Evolutionary conservation across 164 flowering plant species (phyloP).

Genomic region (Umbilicus rupestris): DNA sequence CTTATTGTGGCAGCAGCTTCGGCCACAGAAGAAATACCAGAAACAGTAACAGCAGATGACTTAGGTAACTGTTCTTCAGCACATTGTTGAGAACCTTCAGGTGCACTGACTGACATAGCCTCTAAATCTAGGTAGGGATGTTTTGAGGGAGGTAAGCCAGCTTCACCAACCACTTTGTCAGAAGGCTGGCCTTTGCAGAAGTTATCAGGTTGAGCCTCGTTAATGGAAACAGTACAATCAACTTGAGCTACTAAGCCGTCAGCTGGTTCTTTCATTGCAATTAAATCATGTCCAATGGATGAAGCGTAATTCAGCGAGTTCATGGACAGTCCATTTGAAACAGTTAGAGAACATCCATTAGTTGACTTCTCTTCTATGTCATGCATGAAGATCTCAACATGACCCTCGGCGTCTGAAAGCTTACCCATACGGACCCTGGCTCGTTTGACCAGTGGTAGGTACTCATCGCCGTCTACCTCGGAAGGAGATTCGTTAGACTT

Average conservation of each 20-base stretch:
- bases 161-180: constrained; percentile 47
- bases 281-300: background rate
- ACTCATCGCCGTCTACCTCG: constrained; percentile 82
- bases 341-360: constrained; percentile 11
- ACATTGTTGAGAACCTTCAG: constrained; percentile 38
- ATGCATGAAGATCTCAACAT: constrained; percentile 16
- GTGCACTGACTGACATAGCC: constrained; percentile 89
- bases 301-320: background rate
- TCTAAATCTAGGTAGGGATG: constrained; percentile 86
- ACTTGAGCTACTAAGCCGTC: background rate
- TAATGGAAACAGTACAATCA: background rate
- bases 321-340: background rate
- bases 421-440: constrained; percentile 93
- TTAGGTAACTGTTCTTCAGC: constrained; percentile 17
- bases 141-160: constrained; percentile 91
- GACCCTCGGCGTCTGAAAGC: constrained; percentile 25
- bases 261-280: background rate
- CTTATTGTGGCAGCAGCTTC: constrained; percentile 13
- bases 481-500: constrained; percentile 17
- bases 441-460: constrained; percentile 84
- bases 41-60: constrained; percentile 12
- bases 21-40: constrained; percentile 13
- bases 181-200: background rate
- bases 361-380: constrained; percentile 18
- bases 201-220: background rate